phyloP scores from a whole-genome alignment of 495 filamentous ascomycete species.

The Penicillium odoratum region DNA sequence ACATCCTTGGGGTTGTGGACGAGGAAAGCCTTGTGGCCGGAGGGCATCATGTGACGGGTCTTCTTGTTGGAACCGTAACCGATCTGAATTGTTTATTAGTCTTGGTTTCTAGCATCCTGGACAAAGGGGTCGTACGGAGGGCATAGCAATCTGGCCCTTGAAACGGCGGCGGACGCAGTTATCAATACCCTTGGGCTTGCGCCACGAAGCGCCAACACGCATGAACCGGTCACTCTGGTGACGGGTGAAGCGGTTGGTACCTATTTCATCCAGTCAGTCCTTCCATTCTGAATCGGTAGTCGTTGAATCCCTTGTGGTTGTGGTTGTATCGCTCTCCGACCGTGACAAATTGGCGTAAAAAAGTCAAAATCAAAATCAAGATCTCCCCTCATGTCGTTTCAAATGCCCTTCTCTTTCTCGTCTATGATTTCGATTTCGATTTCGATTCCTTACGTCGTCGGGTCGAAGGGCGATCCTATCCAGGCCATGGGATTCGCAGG shows the following conservation, averaged over 20 bases:
- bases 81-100: conserved; percentile 57
- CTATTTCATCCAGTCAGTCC: conserved; percentile 41
- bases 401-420: conserved; percentile 15
- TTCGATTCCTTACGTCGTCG: conserved; percentile 5
- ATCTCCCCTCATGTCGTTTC: not conserved
- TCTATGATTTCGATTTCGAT: not conserved
- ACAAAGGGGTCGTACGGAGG: conserved; percentile 69
- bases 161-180: conserved; percentile 88
- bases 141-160: conserved; percentile 94
- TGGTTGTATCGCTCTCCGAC: conserved; percentile 22
- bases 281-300: conserved; percentile 19
- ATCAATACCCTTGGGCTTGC: conserved; percentile 99
- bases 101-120: not conserved
- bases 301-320: conserved; percentile 5
- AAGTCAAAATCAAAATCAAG: not conserved
- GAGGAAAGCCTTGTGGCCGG: conserved; percentile 99
- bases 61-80: conserved; percentile 98
- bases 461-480: conserved; percentile 29
- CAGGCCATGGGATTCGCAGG: conserved; percentile 15
- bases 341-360: conserved; percentile 6
- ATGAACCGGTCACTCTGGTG: conserved; percentile 97
- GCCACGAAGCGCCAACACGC: conserved; percentile 82
- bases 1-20: conserved; percentile 94
- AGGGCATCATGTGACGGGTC: conserved; percentile 97
- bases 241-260: conserved; percentile 86